Evolutionary conservation across 805 yeast species (phyloP), one percentile per base, ranked within the genome.

Genomic region (Tetrapisispora nanseiensis): DNA sequence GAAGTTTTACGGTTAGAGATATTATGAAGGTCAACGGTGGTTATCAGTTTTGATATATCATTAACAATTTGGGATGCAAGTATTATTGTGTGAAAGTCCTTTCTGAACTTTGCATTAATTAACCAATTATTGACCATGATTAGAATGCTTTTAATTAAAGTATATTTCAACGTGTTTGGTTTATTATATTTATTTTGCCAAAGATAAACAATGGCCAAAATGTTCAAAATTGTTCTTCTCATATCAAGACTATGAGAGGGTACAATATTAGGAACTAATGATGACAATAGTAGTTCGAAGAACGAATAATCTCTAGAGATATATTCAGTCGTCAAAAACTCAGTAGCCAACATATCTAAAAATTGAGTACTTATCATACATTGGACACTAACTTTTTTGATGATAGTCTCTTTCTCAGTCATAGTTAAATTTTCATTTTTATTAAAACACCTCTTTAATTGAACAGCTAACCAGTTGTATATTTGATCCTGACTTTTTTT

Each of bases 121-220:
- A 34, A 19, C 55, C 54, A 50, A 22, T 41, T 45, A 11, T 40
- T 37, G 6, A 51, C 27, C 54, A 54, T 44, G 3, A 40, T 20
- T 8, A 54, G 27, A 11, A 51, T 31, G 7, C 49, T 33, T 26
- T 29, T 38, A 23, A 45, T 49, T 4, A 50, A 28, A 9, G 26
- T 32, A 6, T 48, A 39, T 37, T 51, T 47, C 8, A 39, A 41
- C 6, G 24, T n/a, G 6, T 3, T 29, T 15, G 26, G 31, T 16
- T 8, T 15, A n/a, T 21, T 22, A 16, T 19, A 26, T 7, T 30
- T 33, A 6, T 37, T n/a, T 19, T 46, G 40, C 19, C 44, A 40
- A n/a, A 55, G 44, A 36, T 51, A 45, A 32, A 54, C 50, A 10
- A 45, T 42, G 2, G 52, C 51, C 9, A 55, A 28, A 11, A 52